These are phyloP conservation scores for Carex kokanica DNA, from an alignment of 176 grass and related monocot genomes.

Conservation along the genomic window DNA sequence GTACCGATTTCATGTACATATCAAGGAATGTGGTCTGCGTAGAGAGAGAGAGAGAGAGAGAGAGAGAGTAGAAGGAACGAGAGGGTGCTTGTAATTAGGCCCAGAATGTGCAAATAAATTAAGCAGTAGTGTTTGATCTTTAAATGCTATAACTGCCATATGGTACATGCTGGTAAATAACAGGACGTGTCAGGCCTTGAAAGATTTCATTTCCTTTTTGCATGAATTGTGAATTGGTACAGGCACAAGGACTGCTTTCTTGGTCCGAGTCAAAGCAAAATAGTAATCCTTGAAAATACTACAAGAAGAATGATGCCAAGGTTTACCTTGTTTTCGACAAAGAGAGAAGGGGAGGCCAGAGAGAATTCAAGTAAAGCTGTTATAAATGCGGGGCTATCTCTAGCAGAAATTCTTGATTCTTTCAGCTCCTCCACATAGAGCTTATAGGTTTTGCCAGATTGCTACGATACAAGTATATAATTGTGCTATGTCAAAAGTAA, in stretches of 20 bases:
- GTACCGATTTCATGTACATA: slow-evolving; percentile 66
- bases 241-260: not conserved
- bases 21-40: slow-evolving; percentile 85
- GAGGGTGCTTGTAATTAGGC: not conserved
- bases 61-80: slow-evolving; percentile 21
- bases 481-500: not conserved
- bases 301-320: not conserved
- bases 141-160: not conserved
- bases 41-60: not conserved
- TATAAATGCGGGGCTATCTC: slow-evolving; percentile 61
- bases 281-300: not conserved
- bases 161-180: slow-evolving; percentile 11
- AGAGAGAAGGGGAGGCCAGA: slow-evolving; percentile 46
- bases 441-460: slow-evolving; percentile 69
- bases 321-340: slow-evolving; percentile 70
- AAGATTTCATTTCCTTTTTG: slow-evolving; percentile 4
- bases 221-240: not conserved
- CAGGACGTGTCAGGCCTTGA: not conserved
- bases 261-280: not conserved
- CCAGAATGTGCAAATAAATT: slow-evolving; percentile 5
- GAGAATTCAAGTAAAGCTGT: slow-evolving; percentile 77
- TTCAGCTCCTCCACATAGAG: slow-evolving; percentile 80
- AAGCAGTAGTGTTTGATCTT: slow-evolving; percentile 6
- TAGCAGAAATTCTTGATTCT: slow-evolving; percentile 64
- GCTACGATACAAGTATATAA: slow-evolving; percentile 38